Conservation (phyloP, 1,284 basidiomycete genomes). For the Naganishia sp. region DNA sequence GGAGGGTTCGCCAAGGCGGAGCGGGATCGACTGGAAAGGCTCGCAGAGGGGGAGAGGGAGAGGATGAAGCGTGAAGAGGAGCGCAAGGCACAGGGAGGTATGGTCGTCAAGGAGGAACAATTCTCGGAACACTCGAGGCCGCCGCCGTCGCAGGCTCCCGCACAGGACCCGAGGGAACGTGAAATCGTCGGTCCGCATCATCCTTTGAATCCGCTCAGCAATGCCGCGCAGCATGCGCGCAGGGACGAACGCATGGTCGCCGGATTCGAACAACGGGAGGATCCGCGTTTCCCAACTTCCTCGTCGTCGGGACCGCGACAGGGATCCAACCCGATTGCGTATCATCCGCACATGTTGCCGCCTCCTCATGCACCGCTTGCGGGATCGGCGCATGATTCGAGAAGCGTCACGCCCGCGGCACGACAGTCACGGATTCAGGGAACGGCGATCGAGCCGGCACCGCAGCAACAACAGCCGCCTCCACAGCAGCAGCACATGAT, state of each 20-base stretch:
- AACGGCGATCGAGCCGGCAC: background rate
- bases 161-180: conserved; percentile 10
- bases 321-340: background rate
- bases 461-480: background rate
- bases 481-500: background rate
- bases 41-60: conserved; percentile 31
- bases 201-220: conserved; percentile 4
- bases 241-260: background rate
- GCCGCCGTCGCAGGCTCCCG: conserved; percentile 17
- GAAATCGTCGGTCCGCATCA: background rate
- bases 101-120: conserved; percentile 17
- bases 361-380: background rate
- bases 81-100: background rate
- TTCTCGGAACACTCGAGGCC: background rate
- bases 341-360: background rate
- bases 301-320: background rate
- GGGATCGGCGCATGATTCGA: background rate
- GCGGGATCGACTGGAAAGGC: conserved; percentile 26
- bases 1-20: conserved; percentile 50
- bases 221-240: background rate
- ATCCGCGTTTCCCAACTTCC: background rate
- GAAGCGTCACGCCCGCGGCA: conserved; percentile 2
- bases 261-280: background rate
- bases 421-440: conserved; percentile 2
- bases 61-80: conserved; percentile 25